Evolutionary conservation across 768 basidiomycete species (phyloP).

Genomic region (Suillus spraguei): DNA sequence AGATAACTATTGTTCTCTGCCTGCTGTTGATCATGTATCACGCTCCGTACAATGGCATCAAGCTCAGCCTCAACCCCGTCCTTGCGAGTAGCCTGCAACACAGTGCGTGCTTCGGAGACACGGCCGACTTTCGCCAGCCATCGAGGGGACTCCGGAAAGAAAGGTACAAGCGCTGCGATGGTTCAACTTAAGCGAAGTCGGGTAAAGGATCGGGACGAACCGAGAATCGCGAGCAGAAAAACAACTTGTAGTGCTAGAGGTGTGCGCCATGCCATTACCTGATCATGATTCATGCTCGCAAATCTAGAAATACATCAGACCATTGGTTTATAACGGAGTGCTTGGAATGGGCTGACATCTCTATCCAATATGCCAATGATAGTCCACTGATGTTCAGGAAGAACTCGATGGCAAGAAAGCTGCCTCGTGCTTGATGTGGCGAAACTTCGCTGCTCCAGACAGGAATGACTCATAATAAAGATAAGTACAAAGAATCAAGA

Average conservation of each 20-base stretch:
- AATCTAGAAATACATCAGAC: not conserved
- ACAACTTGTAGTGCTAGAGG: constrained; percentile 10
- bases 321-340: not conserved
- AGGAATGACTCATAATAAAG: constrained; percentile 7
- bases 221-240: constrained; percentile 10
- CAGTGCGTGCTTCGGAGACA: constrained; percentile 22
- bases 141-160: constrained; percentile 19
- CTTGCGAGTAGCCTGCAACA: constrained; percentile 16
- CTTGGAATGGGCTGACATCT: constrained; percentile 2
- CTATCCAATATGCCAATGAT: constrained; percentile 14
- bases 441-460: constrained; percentile 14
- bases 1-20: constrained; percentile 13
- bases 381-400: constrained; percentile 12
- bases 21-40: constrained; percentile 10
- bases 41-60: constrained; percentile 8
- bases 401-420: constrained; percentile 13
- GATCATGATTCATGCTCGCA: constrained; percentile 7
- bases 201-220: constrained; percentile 2
- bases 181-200: not conserved
- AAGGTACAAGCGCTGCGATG: constrained; percentile 6
- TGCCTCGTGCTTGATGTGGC: constrained; percentile 11
- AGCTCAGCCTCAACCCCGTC: constrained; percentile 12
- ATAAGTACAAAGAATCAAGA: not conserved
- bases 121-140: constrained; percentile 26
- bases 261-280: constrained; percentile 13